Conservation (phyloP, 257 asterid genomes). For the Pogostemon cablin region DNA sequence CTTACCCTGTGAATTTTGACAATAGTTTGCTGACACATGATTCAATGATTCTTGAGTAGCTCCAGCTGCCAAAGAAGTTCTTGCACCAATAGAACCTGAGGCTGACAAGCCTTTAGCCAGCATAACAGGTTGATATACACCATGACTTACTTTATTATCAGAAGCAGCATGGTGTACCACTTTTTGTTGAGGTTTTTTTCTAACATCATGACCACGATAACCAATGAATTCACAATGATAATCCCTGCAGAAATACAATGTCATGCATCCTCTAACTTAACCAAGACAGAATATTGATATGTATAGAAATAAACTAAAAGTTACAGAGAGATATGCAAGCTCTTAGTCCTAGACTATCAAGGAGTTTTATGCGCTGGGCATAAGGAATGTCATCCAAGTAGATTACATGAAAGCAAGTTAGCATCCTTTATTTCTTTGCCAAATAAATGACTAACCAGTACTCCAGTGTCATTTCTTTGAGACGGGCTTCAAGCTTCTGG, state of each 20-base stretch:
- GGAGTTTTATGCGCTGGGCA: not conserved
- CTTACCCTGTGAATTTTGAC: conserved; percentile 40
- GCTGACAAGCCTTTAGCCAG: conserved; percentile 43
- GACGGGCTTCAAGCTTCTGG: conserved; percentile 87
- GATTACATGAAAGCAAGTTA: conserved; percentile 25
- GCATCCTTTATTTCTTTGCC: not conserved
- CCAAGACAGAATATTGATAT: conserved; percentile 18
- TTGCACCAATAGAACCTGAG: conserved; percentile 38
- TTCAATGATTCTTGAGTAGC: conserved; percentile 33
- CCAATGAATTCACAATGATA: conserved; percentile 85
- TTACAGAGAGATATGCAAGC: conserved; percentile 5
- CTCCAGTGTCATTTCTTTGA: conserved; percentile 83
- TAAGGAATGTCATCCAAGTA: not conserved
- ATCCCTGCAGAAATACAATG: conserved; percentile 52
- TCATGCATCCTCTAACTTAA: conserved; percentile 23
- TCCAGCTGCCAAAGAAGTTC: conserved; percentile 37
- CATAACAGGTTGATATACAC: conserved; percentile 51
- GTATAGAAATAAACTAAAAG: not conserved
- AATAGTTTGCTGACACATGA: conserved; percentile 31
- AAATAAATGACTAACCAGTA: conserved; percentile 68
- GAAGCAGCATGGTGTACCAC: conserved; percentile 37
- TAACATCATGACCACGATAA: conserved; percentile 69
- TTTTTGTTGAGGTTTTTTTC: conserved; percentile 41
- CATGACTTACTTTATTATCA: conserved; percentile 36
- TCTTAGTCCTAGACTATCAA: conserved; percentile 1